These are phyloP conservation scores for Leccinum pachyderme DNA, from an alignment of 1,284 basidiomycete genomes.

Conservation along the genomic window DNA sequence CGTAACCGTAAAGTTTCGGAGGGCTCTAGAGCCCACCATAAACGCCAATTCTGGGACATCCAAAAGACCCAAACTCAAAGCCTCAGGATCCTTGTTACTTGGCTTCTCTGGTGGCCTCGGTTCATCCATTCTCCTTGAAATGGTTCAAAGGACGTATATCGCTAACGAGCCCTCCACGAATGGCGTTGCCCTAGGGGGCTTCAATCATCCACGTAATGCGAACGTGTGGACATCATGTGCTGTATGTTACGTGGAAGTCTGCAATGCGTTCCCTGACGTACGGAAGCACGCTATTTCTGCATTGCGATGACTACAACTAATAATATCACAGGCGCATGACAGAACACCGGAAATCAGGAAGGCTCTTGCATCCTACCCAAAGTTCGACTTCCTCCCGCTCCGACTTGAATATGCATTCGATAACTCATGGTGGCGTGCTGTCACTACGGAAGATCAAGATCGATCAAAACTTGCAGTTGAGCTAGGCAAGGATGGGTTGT, in stretches of 20 bases:
- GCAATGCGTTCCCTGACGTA: constrained; percentile 60
- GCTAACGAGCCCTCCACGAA: constrained; percentile 28
- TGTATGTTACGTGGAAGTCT: constrained; percentile 71
- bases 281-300: constrained; percentile 25
- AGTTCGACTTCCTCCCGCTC: constrained; percentile 58
- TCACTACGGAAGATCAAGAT: constrained; percentile 34
- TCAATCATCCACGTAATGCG: constrained; percentile 61
- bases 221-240: constrained; percentile 60
- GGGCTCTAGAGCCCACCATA: constrained; percentile 60
- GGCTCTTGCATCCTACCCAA: constrained; percentile 45
- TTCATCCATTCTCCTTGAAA: constrained; percentile 69
- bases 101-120: constrained; percentile 75
- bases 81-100: constrained; percentile 63
- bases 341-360: constrained; percentile 49
- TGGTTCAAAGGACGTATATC: constrained; percentile 64
- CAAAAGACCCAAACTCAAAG: constrained; percentile 55
- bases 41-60: constrained; percentile 42
- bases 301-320: constrained; percentile 14
- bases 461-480: constrained; percentile 40
- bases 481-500: constrained; percentile 49
- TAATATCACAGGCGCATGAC: constrained; percentile 48
- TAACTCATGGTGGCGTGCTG: constrained; percentile 57
- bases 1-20: constrained; percentile 61
- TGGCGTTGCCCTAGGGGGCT: constrained; percentile 48
- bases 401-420: constrained; percentile 74